Evolutionary conservation across 768 basidiomycete species (phyloP).

Genomic region (Lentinula aciculospora): DNA sequence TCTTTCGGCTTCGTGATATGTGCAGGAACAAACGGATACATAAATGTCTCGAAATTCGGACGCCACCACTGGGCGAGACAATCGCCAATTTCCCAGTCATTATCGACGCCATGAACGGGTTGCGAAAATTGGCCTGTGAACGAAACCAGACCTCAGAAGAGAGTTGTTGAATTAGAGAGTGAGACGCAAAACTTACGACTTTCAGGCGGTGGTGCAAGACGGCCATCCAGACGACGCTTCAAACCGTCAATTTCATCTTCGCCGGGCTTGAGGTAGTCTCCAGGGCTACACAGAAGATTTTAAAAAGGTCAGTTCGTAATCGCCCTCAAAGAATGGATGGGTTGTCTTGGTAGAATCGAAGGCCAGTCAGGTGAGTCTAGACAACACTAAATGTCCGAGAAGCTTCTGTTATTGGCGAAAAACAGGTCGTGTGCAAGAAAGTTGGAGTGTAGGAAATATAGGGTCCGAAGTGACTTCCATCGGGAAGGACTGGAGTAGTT

Average conservation of each 20-base stretch:
- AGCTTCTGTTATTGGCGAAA: neutral
- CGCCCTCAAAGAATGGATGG: neutral
- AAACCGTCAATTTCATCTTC: conserved; percentile 92
- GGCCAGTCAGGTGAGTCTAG: neutral
- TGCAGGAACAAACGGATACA: conserved; percentile 94
- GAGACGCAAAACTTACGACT: conserved; percentile 21
- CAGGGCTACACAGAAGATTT: conserved; percentile 52
- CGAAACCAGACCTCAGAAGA: neutral
- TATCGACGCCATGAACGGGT: conserved; percentile 68
- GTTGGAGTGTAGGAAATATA: neutral
- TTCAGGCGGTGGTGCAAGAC: conserved; percentile 74
- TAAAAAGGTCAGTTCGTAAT: neutral
- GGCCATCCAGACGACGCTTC: conserved; percentile 82
- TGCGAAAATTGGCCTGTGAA: conserved; percentile 52
- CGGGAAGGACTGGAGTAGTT: too few species aligned
- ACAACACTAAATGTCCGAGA: neutral
- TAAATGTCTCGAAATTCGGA: conserved; percentile 98
- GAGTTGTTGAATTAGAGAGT: neutral
- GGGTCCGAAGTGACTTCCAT: neutral
- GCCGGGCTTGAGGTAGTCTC: conserved; percentile 97
- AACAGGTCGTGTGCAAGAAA: neutral
- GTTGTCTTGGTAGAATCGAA: too few species aligned
- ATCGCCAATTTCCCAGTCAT: conserved; percentile 95
- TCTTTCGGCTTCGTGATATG: conserved; percentile 99
- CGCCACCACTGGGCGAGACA: conserved; percentile 99